phyloP scores from a whole-genome alignment of 2,329 filamentous ascomycete genomes.

The Pseudocercospora pini-densiflorae region DNA sequence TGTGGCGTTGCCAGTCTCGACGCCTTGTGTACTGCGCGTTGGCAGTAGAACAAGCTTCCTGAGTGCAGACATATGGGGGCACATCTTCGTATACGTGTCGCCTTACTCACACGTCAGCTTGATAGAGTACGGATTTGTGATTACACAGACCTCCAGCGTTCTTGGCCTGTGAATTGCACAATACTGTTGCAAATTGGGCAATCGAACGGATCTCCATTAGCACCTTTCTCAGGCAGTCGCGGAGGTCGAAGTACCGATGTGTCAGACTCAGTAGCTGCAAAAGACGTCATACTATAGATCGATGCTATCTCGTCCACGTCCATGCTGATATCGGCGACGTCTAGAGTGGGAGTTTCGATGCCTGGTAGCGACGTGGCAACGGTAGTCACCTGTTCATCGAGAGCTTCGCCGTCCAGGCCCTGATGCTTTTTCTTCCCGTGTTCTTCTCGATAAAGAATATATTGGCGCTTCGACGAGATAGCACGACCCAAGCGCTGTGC shows the following conservation, averaged over 20 bases:
- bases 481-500: not conserved
- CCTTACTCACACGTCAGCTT: not conserved
- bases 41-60: not conserved
- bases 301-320: not conserved
- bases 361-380: not conserved
- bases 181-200: conserved; percentile 7
- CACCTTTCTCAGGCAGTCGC: not conserved
- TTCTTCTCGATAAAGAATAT: not conserved
- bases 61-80: conserved; percentile 11
- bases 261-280: not conserved
- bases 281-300: not conserved
- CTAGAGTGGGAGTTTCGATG: not conserved
- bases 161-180: not conserved
- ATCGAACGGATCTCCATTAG: not conserved
- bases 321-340: not conserved
- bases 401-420: not conserved
- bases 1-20: conserved; percentile 5
- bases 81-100: conserved; percentile 13
- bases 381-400: not conserved
- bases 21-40: not conserved
- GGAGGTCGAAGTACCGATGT: not conserved
- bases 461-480: not conserved
- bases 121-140: not conserved
- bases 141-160: not conserved
- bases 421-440: not conserved